These are phyloP conservation scores for Yamadazyma nakazawae DNA, from an alignment of 805 yeast genomes.

Conservation along the genomic window DNA sequence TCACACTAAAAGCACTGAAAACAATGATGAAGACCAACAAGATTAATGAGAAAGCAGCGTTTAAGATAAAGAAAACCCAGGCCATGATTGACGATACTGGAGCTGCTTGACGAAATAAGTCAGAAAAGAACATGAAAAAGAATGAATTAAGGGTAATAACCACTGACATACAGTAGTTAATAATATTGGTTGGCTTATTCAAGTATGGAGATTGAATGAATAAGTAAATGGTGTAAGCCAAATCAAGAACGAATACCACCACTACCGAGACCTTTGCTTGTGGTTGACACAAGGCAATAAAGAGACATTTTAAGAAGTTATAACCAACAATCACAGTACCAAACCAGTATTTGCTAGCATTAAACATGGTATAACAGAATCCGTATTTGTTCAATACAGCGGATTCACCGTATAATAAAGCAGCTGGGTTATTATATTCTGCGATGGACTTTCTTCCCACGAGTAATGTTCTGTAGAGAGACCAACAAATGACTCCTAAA, in stretches of 20 bases:
- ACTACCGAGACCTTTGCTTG: conserved; percentile 82
- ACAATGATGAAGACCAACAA: conserved; percentile 68
- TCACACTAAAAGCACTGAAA: conserved; percentile 56
- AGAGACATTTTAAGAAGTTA: conserved; percentile 61
- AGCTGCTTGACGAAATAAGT: conserved; percentile 76
- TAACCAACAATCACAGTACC: conserved; percentile 62
- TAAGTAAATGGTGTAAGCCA: conserved; percentile 62
- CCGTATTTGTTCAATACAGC: conserved; percentile 75
- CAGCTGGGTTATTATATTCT: conserved; percentile 78
- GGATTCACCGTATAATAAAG: conserved; percentile 76
- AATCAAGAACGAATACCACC: conserved; percentile 71
- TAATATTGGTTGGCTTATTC: conserved; percentile 76
- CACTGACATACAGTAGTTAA: conserved; percentile 68
- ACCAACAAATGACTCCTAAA: conserved; percentile 58
- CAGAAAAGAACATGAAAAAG: conserved; percentile 81
- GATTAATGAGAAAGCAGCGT: conserved; percentile 82
- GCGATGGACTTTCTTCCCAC: conserved; percentile 63
- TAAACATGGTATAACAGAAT: conserved; percentile 84
- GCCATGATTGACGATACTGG: conserved; percentile 86
- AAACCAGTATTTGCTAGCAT: conserved; percentile 81
- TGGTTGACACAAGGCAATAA: conserved; percentile 74
- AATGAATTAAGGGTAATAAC: conserved; percentile 78
- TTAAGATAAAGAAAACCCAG: conserved; percentile 81
- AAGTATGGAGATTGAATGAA: conserved; percentile 70
- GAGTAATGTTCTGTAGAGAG: conserved; percentile 57